Evolutionary conservation across 2,329 filamentous ascomycete species (phyloP).

Genomic region (Hypomyces perniciosus): DNA sequence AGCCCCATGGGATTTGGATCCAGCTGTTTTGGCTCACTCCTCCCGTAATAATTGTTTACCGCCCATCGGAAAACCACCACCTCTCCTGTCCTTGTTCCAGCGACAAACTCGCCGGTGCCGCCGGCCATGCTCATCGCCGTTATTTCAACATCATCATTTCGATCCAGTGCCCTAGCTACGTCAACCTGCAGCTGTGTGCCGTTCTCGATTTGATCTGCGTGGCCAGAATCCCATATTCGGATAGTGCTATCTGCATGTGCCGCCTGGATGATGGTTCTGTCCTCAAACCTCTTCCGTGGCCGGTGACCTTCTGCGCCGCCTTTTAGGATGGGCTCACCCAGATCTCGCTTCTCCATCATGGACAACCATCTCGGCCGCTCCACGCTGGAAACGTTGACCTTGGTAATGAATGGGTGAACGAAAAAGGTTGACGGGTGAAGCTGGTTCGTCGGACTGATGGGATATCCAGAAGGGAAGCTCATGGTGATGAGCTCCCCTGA

Average conservation of each 20-base stretch:
- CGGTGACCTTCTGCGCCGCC: constrained; percentile 71
- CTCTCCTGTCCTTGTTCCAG: constrained; percentile 78
- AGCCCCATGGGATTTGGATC: constrained; percentile 62
- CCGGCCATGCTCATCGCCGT: constrained; percentile 73
- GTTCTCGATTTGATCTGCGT: constrained; percentile 92
- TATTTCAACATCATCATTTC: constrained; percentile 71
- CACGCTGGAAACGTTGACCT: constrained; percentile 64
- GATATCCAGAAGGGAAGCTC: constrained; percentile 86
- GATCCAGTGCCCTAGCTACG: constrained; percentile 71
- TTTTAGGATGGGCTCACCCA: constrained; percentile 70
- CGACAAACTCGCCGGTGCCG: constrained; percentile 77
- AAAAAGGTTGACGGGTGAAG: constrained; percentile 82
- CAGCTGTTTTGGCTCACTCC: constrained; percentile 45
- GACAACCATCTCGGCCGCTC: constrained; percentile 81
- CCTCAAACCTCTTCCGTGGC: constrained; percentile 70
- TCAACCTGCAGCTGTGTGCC: constrained; percentile 76
- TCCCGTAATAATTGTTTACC: constrained; percentile 66
- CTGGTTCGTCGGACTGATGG: constrained; percentile 88
- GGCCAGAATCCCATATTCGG: constrained; percentile 87
- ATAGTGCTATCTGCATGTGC: constrained; percentile 88
- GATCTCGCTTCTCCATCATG: constrained; percentile 75
- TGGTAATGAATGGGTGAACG: constrained; percentile 81
- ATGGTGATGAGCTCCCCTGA: constrained; percentile 87
- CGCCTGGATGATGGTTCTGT: constrained; percentile 76
- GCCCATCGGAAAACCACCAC: constrained; percentile 83